Evolutionary conservation across 495 filamentous ascomycete genomes (phyloP).

Genomic region (Podospora anserina): DNA sequence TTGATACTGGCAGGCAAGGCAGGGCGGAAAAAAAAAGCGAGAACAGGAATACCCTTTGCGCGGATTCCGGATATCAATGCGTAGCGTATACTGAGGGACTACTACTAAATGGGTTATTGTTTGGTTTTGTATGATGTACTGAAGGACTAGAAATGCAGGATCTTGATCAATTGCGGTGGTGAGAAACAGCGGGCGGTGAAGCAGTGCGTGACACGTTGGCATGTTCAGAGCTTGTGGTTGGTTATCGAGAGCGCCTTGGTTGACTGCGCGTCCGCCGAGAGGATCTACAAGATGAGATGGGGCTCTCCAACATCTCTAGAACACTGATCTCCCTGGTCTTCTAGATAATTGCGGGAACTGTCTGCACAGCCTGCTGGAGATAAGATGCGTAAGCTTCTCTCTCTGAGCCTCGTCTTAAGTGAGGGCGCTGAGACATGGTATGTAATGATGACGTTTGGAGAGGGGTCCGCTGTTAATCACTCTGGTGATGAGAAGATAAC

Average conservation of each 20-base stretch:
- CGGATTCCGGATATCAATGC: background rate
- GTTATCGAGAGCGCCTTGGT: background rate
- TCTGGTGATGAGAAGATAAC: too few species aligned
- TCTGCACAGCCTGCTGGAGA: background rate
- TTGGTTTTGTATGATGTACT: background rate
- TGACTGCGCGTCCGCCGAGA: background rate
- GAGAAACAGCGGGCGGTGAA: background rate
- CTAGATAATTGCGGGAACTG: background rate
- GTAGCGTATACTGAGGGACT: background rate
- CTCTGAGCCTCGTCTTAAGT: background rate
- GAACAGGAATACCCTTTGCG: background rate
- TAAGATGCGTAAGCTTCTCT: background rate
- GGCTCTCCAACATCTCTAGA: background rate
- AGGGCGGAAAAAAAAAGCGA: background rate
- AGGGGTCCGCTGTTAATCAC: background rate
- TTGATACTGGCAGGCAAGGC: background rate
- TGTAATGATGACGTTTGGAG: background rate
- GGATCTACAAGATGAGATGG: background rate
- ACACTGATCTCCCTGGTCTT: background rate
- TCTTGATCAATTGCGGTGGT: background rate
- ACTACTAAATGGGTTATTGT: background rate
- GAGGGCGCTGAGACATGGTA: background rate
- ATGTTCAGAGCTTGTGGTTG: background rate
- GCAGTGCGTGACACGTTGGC: background rate
- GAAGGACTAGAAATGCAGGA: background rate